A percentile compares a stretch with the other conserved stretches of the same genome.
Conservation (phyloP, 2,329 filamentous ascomycete species). For the Fusarium dlaminii region DNA sequence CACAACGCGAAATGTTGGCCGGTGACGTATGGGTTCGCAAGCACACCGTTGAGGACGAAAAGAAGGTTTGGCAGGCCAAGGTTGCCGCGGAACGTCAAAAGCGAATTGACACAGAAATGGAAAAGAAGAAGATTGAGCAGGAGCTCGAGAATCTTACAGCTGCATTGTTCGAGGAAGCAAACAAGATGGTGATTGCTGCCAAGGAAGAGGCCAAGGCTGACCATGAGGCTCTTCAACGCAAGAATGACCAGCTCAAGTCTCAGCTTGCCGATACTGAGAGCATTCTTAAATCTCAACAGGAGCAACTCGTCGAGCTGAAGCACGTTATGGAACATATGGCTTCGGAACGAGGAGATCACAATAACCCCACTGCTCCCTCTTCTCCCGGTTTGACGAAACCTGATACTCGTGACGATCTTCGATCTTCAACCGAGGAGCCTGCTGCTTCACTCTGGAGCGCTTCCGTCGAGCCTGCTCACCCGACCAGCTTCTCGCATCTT, state of each 20-base stretch:
- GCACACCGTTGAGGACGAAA: conserved; percentile 78
- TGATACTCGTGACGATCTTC: conserved; percentile 64
- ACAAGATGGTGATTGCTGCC: conserved; percentile 92
- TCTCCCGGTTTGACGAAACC: conserved; percentile 80
- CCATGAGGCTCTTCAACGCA: conserved; percentile 80
- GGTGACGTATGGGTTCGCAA: conserved; percentile 81
- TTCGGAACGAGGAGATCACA: conserved; percentile 76
- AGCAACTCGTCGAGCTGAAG: conserved; percentile 92
- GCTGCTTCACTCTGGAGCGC: conserved; percentile 46
- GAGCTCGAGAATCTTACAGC: conserved; percentile 91
- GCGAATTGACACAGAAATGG: conserved; percentile 74
- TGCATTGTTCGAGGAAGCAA: conserved; percentile 96
- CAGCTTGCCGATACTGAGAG: conserved; percentile 89
- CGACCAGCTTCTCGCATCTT: conserved; percentile 81
- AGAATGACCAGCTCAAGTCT: conserved; percentile 85
- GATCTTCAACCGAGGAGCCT: conserved; percentile 43
- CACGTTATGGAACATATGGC: conserved; percentile 89
- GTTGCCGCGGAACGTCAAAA: conserved; percentile 73
- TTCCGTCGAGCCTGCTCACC: conserved; percentile 60
- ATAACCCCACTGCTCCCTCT: conserved; percentile 78
- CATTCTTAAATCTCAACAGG: conserved; percentile 88
- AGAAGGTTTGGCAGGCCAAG: conserved; percentile 64
- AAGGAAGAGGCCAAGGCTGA: conserved; percentile 90
- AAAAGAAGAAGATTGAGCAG: conserved; percentile 89
- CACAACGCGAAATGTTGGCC: conserved; percentile 76